Base-by-base conservation (phyloP, 805 yeast genomes). In the Wickerhamomyces ciferrii region DNA sequence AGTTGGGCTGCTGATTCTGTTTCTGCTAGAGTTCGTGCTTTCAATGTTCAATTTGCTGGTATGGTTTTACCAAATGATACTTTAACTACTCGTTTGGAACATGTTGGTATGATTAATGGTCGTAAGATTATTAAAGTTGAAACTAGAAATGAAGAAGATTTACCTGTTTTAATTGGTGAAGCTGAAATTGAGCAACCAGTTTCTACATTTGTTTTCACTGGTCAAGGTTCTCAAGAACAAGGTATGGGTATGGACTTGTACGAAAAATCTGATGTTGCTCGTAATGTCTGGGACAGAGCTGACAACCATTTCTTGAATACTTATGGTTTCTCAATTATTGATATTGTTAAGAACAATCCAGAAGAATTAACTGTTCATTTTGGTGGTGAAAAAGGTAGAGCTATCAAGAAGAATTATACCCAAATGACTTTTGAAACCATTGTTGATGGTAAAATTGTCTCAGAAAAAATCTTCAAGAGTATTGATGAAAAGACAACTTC, bases 181-280 rank as follows among this genome's bases (percentile, higher is more conserved):
- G 99, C 99, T 47, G 99, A 94, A 74, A 91, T 95, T 61, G 98
- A 94, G 60, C 99, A 94, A 74, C 99, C 99, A 31, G 86, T 84
- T 45, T 87, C 98, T 39, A 86, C 99, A 19, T 94, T 87, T 67
- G 96, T 94, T 48, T 94, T 95, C 74, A 94, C 99, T 54, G 99
- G 99, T 65, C 99, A 94, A 77, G 99, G 99, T 69, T 92, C 99
- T 50, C 99, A 94, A 72, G 99, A 95, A 70, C 99, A 95, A 75
- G 97, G 97, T 67, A 94, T 94, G 99, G 99, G 99, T 78, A 94
- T 94, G 99, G 99, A 94, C 69, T 79, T 94, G 65, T 94, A 94
- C 70, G 83, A 83, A 54, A 77, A 86, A 38, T 87, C 96, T 43
- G 90, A 81, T 27, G 97, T 94, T 66, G 99, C 99, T 45, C 83